Evolutionary conservation across 106 monocot species (phyloP).

Genomic region (Triglochin maritima): DNA sequence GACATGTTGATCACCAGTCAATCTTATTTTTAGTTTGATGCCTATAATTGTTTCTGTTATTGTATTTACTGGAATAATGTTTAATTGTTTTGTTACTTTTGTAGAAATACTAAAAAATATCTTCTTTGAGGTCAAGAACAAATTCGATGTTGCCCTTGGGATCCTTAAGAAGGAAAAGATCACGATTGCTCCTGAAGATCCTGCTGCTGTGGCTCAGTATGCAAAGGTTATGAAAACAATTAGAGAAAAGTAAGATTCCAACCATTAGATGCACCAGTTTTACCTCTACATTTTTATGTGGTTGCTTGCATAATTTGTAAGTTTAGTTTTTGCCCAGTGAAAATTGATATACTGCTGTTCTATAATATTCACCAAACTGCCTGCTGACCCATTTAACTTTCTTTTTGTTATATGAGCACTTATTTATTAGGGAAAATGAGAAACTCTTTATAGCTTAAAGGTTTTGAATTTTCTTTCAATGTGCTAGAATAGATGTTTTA

Average conservation of each 20-base stretch:
- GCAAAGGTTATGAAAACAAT: conserved; percentile 68
- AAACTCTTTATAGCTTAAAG: no score
- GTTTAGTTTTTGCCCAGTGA: no score
- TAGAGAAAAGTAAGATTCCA: conserved; percentile 69
- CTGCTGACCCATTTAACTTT: no score
- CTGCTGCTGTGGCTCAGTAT: conserved; percentile 73
- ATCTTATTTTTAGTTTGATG: neutral
- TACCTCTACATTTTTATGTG: no score
- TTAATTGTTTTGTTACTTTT: neutral
- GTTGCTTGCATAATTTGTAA: no score
- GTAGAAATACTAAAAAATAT: conserved; percentile 88
- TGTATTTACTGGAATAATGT: neutral
- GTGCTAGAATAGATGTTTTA: no score
- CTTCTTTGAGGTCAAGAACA: conserved; percentile 90
- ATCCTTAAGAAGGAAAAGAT: conserved; percentile 76
- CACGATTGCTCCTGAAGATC: conserved; percentile 84
- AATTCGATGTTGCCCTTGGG: conserved; percentile 66
- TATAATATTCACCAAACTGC: no score
- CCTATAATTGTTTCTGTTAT: neutral
- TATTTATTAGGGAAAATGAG: no score
- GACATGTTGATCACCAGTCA: neutral
- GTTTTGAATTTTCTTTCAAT: no score
- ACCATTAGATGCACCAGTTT: no score
- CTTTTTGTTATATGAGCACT: no score
- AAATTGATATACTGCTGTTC: no score